Conservation (phyloP, 2,329 filamentous ascomycete genomes). For the Dothideomycetes sp. region DNA sequence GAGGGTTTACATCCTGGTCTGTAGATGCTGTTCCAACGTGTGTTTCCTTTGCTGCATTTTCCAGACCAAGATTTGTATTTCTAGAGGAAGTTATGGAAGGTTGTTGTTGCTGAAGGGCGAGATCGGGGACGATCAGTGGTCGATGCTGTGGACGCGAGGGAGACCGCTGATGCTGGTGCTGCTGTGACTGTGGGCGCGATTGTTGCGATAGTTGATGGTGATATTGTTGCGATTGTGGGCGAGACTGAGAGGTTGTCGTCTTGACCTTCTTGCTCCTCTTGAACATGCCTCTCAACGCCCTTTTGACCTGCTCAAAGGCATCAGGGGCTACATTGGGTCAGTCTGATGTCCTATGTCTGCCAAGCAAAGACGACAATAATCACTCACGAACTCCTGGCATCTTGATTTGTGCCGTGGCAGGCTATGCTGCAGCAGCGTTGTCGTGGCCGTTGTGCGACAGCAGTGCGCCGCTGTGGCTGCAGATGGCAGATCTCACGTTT, state of each 20-base stretch:
- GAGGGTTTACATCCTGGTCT: too few species aligned
- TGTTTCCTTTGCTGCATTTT: too few species aligned
- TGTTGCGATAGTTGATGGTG: background rate
- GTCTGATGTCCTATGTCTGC: slow-evolving; percentile 7
- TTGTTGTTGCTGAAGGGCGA: too few species aligned
- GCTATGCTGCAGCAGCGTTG: background rate
- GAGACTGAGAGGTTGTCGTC: slow-evolving; percentile 17
- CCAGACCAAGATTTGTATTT: too few species aligned
- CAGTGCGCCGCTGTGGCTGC: too few species aligned
- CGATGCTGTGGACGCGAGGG: too few species aligned
- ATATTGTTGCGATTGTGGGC: background rate
- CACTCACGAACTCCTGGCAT: slow-evolving; percentile 11
- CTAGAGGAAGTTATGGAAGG: too few species aligned
- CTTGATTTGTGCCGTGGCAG: slow-evolving; percentile 6
- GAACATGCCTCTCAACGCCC: slow-evolving; percentile 18
- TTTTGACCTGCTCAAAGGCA: slow-evolving; percentile 15
- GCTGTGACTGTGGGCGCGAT: too few species aligned
- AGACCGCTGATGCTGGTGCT: too few species aligned
- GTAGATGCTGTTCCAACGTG: too few species aligned
- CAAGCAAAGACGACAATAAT: background rate
- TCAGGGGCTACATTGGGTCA: slow-evolving; percentile 14
- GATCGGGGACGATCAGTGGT: too few species aligned
- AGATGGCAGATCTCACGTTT: too few species aligned
- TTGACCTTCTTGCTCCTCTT: slow-evolving; percentile 11
- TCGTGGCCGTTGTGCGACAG: background rate